These are phyloP conservation scores for Rhodomyrtus psidioides DNA, from an alignment of 441 rosid species.

Conservation along the genomic window DNA sequence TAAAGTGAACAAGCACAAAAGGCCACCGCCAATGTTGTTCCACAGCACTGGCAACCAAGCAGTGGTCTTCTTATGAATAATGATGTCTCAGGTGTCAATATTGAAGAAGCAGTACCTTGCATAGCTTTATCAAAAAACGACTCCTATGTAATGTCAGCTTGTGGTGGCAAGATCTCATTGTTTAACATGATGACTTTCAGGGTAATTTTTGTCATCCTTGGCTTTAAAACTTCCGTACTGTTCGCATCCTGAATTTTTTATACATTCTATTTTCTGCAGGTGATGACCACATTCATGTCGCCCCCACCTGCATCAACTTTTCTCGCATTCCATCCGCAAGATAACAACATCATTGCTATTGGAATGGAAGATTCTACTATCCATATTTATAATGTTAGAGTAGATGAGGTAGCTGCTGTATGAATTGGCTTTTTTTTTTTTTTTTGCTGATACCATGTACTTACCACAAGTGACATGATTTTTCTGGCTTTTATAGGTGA, in stretches of 20 bases:
- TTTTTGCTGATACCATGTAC: background rate
- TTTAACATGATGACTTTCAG: constrained; percentile 91
- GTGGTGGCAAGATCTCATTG: constrained; percentile 84
- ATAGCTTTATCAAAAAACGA: constrained; percentile 90
- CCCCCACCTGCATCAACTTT: constrained; percentile 88
- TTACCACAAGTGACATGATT: background rate
- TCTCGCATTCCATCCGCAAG: constrained; percentile 88
- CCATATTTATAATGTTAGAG: constrained; percentile 82
- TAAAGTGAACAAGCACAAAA: constrained; percentile 20
- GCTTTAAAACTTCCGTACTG: background rate
- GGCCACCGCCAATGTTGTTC: constrained; percentile 75
- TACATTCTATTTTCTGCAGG: constrained; percentile 30
- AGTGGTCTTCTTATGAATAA: constrained; percentile 92
- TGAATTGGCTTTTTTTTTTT: background rate
- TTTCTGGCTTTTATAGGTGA: constrained; percentile 45
- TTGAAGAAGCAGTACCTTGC: constrained; percentile 84
- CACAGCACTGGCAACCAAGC: constrained; percentile 89
- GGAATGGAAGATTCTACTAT: constrained; percentile 97
- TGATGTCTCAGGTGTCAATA: constrained; percentile 68
- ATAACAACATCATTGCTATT: constrained; percentile 85
- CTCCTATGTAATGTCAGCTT: constrained; percentile 87
- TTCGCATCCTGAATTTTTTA: constrained; percentile 1
- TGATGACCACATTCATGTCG: constrained; percentile 87
- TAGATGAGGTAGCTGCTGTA: constrained; percentile 55
- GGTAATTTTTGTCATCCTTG: constrained; percentile 25